Conservation (phyloP, 2,329 filamentous ascomycete species). For the Verticillium isaacii region DNA sequence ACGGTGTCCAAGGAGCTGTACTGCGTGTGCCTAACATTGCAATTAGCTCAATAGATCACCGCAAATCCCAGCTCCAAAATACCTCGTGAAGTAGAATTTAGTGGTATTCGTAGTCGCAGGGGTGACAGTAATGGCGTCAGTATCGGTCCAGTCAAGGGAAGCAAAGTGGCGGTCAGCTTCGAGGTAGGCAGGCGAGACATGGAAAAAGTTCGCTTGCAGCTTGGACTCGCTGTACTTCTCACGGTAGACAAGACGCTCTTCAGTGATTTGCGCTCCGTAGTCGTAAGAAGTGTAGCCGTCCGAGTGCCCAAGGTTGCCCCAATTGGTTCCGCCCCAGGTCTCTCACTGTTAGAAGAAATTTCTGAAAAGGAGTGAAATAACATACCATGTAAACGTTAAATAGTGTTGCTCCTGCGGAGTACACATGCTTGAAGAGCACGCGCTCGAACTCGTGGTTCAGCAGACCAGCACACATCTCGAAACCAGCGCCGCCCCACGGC, state of each 20-base stretch:
- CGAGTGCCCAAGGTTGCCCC: constrained; percentile 67
- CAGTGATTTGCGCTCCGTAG: constrained; percentile 48
- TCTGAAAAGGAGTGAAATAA: too few species aligned
- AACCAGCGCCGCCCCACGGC: constrained; percentile 66
- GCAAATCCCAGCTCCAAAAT: too few species aligned
- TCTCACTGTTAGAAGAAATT: constrained; percentile 11
- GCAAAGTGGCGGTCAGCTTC: constrained; percentile 41
- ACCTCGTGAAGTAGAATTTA: constrained; percentile 46
- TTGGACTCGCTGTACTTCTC: constrained; percentile 75
- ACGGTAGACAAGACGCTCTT: constrained; percentile 58
- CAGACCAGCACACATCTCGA: constrained; percentile 58
- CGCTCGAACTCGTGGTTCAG: constrained; percentile 64
- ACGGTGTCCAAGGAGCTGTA: constrained; percentile 53
- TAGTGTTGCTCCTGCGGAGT: constrained; percentile 57
- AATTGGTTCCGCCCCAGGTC: constrained; percentile 71
- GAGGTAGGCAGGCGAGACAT: constrained; percentile 62
- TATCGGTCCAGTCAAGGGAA: constrained; percentile 23
- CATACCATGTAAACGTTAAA: constrained; percentile 67
- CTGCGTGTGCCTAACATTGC: constrained; percentile 49
- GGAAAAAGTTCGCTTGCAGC: constrained; percentile 65
- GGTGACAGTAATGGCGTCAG: constrained; percentile 50
- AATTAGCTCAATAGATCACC: not conserved
- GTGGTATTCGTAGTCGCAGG: constrained; percentile 50
- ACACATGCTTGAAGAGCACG: constrained; percentile 71
- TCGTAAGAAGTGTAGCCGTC: constrained; percentile 51